phyloP scores from a whole-genome alignment of 108 stramenopile genomes.

The Discostella stelligeroides region DNA sequence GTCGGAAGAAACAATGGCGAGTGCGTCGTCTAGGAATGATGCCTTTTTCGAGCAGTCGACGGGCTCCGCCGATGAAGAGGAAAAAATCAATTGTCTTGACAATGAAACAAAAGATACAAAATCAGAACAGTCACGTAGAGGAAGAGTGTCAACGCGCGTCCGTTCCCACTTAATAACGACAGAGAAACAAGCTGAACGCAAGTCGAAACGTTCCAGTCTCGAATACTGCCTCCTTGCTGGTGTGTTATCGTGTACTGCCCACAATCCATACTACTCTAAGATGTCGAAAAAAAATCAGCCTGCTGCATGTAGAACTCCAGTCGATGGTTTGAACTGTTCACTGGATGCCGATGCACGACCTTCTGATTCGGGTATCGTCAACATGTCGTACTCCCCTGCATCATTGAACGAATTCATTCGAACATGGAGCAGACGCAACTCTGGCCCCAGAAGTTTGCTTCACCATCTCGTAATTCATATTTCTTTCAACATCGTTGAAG shows the following conservation, averaged over 20 bases:
- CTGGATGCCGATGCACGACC: background rate
- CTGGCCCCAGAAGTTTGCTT: conserved; percentile 65
- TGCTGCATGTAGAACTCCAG: background rate
- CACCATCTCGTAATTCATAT: conserved; percentile 60
- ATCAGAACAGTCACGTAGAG: conserved; percentile 18
- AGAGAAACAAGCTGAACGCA: conserved; percentile 48
- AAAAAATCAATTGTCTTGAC: background rate
- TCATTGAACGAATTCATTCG: conserved; percentile 57
- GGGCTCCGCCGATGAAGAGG: background rate
- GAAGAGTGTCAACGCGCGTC: conserved; percentile 72
- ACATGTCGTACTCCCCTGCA: background rate
- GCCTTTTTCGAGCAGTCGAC: background rate
- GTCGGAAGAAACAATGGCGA: conserved; percentile 2
- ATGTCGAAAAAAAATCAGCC: background rate
- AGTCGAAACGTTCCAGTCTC: conserved; percentile 41
- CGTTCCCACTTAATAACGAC: conserved; percentile 70
- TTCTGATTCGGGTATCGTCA: background rate
- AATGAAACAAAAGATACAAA: conserved; percentile 5
- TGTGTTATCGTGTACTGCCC: conserved; percentile 48
- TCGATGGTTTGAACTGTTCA: conserved; percentile 6
- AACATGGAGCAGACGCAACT: conserved; percentile 56
- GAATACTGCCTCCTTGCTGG: conserved; percentile 68
- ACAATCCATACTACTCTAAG: conserved; percentile 42
- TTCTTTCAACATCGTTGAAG: conserved; percentile 55
- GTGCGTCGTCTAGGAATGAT: background rate